Evolutionary conservation across 1,139 yeast species (phyloP).

Genomic region (Lodderomyces parapsilosis): DNA sequence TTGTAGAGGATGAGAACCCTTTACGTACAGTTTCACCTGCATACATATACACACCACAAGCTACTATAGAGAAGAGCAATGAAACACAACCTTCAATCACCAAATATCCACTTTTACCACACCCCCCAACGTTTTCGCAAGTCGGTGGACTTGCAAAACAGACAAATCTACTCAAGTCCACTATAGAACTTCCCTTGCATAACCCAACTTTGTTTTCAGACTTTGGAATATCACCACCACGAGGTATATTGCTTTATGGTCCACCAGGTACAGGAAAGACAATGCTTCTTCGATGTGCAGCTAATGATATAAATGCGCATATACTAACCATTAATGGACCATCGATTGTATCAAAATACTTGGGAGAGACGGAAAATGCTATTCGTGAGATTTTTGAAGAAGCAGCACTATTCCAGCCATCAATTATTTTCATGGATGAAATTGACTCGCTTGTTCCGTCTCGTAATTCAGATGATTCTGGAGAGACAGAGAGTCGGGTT

Average conservation of each 20-base stretch:
- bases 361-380: slow-evolving; percentile 91
- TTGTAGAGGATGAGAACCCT: slow-evolving; percentile 12
- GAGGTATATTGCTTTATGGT: slow-evolving; percentile 89
- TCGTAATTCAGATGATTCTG: slow-evolving; percentile 77
- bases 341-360: slow-evolving; percentile 83
- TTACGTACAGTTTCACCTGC: slow-evolving; percentile 42
- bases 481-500: slow-evolving; percentile 85
- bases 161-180: slow-evolving; percentile 57
- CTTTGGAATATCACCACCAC: slow-evolving; percentile 87
- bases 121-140: slow-evolving; percentile 40
- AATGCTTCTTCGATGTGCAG: slow-evolving; percentile 79
- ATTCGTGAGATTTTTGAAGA: slow-evolving; percentile 80
- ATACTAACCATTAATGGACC: slow-evolving; percentile 87
- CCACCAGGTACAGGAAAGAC: slow-evolving; percentile 99
- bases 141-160: slow-evolving; percentile 81
- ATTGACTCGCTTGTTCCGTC: slow-evolving; percentile 88
- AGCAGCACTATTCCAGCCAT: slow-evolving; percentile 81
- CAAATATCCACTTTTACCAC: slow-evolving; percentile 43
- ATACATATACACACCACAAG: slow-evolving; percentile 40
- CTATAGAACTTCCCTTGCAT: slow-evolving; percentile 78
- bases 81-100: slow-evolving; percentile 19
- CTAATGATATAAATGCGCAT: slow-evolving; percentile 69
- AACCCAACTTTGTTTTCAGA: slow-evolving; percentile 74
- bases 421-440: slow-evolving; percentile 87
- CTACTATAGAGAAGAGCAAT: slow-evolving; percentile 21